Evolutionary conservation across 257 asterid genomes (phyloP).

Genomic region (Solanum dulcamara): DNA sequence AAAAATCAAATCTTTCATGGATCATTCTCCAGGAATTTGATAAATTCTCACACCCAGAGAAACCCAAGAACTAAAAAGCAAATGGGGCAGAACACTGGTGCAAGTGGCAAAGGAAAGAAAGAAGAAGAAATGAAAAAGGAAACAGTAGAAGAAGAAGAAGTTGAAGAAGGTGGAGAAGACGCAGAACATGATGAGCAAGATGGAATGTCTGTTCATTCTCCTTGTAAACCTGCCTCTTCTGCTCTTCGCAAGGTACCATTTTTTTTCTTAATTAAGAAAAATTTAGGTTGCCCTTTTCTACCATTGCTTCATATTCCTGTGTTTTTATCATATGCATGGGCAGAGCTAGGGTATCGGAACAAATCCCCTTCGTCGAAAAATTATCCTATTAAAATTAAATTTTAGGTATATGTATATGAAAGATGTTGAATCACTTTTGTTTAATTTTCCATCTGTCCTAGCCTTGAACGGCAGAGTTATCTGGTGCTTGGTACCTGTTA

Average conservation of each 20-base stretch:
- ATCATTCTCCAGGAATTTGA: not conserved
- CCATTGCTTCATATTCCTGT: not conserved
- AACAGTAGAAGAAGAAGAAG: constrained; percentile 1
- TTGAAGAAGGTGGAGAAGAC: constrained; percentile 8
- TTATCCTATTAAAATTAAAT: too few relatives aligned
- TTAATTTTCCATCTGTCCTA: not conserved
- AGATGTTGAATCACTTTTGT: not conserved
- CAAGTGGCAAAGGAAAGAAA: constrained; percentile 17
- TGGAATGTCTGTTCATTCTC: constrained; percentile 83
- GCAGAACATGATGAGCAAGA: constrained; percentile 60
- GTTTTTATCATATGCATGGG: not conserved
- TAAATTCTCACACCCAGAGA: not conserved
- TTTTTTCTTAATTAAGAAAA: not conserved
- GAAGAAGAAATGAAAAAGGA: constrained; percentile 9
- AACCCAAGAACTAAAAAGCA: not conserved
- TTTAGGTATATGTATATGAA: not conserved
- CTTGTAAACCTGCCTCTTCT: constrained; percentile 65
- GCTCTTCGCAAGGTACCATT: constrained; percentile 41
- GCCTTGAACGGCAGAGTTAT: not conserved
- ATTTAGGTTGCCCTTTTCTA: not conserved
- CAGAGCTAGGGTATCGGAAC: not conserved
- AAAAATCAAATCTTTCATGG: not conserved
- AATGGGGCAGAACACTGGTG: not conserved
- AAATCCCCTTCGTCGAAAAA: not conserved
- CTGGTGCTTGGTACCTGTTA: not conserved